Conservation (phyloP, 225 moss, liverwort and hornwort species). For the Polytrichum formosum region DNA sequence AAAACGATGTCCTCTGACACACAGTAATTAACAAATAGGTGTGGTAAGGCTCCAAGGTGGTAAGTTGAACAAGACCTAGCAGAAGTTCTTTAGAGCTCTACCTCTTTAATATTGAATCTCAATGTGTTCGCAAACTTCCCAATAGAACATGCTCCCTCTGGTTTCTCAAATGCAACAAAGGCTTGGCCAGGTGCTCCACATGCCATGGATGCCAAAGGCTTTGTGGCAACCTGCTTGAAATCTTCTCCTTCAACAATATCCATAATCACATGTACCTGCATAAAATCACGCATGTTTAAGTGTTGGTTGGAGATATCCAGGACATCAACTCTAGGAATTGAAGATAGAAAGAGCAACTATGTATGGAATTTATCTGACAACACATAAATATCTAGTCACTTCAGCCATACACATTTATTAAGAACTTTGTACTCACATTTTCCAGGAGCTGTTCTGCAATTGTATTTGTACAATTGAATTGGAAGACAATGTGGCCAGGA, state of each 20-base stretch:
- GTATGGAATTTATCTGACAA: too few species aligned
- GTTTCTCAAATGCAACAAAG: constrained; percentile 74
- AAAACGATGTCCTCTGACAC: too few species aligned
- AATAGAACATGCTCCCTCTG: constrained; percentile 45
- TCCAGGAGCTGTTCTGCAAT: constrained; percentile 80
- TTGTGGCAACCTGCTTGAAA: constrained; percentile 49
- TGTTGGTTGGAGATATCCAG: constrained; percentile 1
- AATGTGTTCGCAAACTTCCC: constrained; percentile 77
- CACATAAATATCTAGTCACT: too few species aligned
- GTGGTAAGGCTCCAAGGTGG: too few species aligned
- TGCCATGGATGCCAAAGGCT: constrained; percentile 70
- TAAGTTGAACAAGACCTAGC: too few species aligned
- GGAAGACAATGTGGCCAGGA: constrained; percentile 71
- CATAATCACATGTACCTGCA: constrained; percentile 71
- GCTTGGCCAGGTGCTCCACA: constrained; percentile 73
- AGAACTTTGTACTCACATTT: constrained; percentile 37
- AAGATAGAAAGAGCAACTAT: too few species aligned
- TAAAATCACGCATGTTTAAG: neutral
- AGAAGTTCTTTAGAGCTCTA: constrained; percentile 5
- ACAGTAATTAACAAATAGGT: too few species aligned
- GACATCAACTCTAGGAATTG: neutral
- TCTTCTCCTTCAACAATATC: constrained; percentile 66
- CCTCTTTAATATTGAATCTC: constrained; percentile 80
- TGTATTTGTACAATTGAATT: constrained; percentile 92
- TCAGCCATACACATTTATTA: too few species aligned